phyloP scores from a whole-genome alignment of 352 stramenopile species.

The Globisporangium spiculum region DNA sequence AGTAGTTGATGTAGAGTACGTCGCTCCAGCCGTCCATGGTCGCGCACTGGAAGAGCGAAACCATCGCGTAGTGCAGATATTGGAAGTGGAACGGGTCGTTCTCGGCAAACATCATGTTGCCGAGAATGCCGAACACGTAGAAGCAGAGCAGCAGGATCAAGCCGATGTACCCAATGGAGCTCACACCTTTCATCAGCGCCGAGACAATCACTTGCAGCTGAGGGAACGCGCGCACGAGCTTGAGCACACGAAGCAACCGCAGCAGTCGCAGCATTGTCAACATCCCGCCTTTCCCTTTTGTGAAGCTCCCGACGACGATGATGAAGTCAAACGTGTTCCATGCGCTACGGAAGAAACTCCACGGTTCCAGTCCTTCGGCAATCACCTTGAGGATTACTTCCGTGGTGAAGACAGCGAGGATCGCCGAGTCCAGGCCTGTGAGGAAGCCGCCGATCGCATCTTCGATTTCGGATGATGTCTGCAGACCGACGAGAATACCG shows the following conservation, averaged over 20 bases:
- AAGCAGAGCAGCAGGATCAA: constrained; percentile 89
- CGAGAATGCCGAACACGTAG: constrained; percentile 90
- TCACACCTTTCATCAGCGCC: constrained; percentile 84
- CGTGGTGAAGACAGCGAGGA: constrained; percentile 71
- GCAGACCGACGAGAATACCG: constrained; percentile 72
- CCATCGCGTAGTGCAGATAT: constrained; percentile 83
- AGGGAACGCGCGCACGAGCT: constrained; percentile 84
- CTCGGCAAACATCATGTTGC: constrained; percentile 85
- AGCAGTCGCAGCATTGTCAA: constrained; percentile 83
- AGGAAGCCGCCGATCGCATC: constrained; percentile 51
- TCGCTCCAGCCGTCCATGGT: constrained; percentile 92
- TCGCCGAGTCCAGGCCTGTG: constrained; percentile 51
- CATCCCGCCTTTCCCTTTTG: constrained; percentile 62
- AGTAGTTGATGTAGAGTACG: constrained; percentile 90
- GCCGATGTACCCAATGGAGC: constrained; percentile 87
- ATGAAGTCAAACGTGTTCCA: constrained; percentile 89
- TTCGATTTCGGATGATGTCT: constrained; percentile 57
- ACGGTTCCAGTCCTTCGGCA: constrained; percentile 73
- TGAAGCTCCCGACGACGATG: constrained; percentile 78
- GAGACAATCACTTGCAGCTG: constrained; percentile 90
- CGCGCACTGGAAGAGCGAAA: constrained; percentile 85
- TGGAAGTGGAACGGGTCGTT: constrained; percentile 91
- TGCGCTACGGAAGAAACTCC: constrained; percentile 62
- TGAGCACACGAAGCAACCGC: constrained; percentile 81
- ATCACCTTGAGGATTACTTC: constrained; percentile 80